phyloP scores from a whole-genome alignment of 345 rosid genomes.

The Garcia nutans region DNA sequence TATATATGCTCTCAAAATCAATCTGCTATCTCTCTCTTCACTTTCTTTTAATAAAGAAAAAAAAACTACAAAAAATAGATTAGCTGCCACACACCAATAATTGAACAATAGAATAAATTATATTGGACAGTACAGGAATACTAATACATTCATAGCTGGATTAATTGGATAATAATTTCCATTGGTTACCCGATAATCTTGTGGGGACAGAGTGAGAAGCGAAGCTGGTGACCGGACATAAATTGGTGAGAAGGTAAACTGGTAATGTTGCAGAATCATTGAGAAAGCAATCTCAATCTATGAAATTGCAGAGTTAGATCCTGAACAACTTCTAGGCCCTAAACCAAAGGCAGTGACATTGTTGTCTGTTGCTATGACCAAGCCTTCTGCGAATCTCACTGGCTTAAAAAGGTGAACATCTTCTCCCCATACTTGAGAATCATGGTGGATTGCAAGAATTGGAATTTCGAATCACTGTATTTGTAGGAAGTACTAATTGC shows the following conservation, averaged over 20 bases:
- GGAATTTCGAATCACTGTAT: constrained; percentile 7
- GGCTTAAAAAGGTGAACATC: constrained; percentile 24
- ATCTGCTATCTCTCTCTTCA: neutral
- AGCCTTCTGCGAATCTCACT: constrained; percentile 21
- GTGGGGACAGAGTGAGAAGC: constrained; percentile 9
- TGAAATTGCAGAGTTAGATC: constrained; percentile 15
- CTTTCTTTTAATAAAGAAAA: neutral
- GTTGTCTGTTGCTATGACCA: constrained; percentile 19
- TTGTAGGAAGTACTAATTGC: neutral
- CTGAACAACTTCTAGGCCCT: constrained; percentile 20
- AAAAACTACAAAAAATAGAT: neutral
- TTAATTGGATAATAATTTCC: neutral
- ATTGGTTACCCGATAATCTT: neutral
- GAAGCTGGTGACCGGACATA: constrained; percentile 19
- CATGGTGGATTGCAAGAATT: constrained; percentile 6
- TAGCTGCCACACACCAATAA: neutral
- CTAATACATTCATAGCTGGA: neutral
- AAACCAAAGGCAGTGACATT: constrained; percentile 8
- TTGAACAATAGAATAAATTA: neutral
- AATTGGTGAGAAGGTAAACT: constrained; percentile 14
- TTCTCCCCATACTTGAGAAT: constrained; percentile 18
- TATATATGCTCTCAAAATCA: neutral
- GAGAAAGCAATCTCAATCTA: constrained; percentile 19
- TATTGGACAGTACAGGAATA: no score
- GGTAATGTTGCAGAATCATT: constrained; percentile 22